Base-by-base conservation (phyloP, 768 basidiomycete genomes). In the Mycena rebaudengoi region DNA sequence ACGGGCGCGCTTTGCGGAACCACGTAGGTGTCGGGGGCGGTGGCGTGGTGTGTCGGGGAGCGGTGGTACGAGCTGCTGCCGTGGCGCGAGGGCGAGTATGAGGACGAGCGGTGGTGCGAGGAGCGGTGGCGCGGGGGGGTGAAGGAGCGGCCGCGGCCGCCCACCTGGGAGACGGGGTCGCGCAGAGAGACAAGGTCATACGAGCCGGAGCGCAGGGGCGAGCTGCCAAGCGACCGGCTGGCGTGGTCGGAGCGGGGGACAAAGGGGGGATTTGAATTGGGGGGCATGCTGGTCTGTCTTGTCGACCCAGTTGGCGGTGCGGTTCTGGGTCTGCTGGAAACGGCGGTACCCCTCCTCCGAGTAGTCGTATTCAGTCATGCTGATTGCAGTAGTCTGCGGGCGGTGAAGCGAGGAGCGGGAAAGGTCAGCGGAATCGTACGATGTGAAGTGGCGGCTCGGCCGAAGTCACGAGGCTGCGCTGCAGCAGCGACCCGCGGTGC, bases 341-440 rank as follows among this genome's bases (percentile, higher is more conserved):
- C 73, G 76, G 57, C 79, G 70, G 67, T 75, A 75, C 13, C 80
- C 80, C 35, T 72, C 80, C 29, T 81, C 81, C 51, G 80, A 82
- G 68, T 77, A 81, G 73, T 82, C 80, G 75, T 82, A 82, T 69
- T 82, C 80, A 11, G 80, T 82, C 80, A 82, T 82, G 33, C 46
- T 54, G 16, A 14, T n/a, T 55, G 20, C 40, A 50, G 26, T 44
- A 28, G 26, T 13, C 28, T 43, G 29, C 8, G 16, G 20, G 7
- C n/a, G n/a, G 32, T 37, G 33, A 40, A 16, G 25, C 26, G n/a
- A 40, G 16, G 25, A 21, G 25, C 0, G 18, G 56, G 11, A 16
- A 20, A 50, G 28, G 30, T 49, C 26, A 18, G 33, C 5, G 20
- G 13, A 39, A 21, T 58, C 10, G 57, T 59, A 59, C 46, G 57